Base-by-base conservation (phyloP, 2,329 filamentous ascomycete genomes). In the Dactylonectria estremocensis region DNA sequence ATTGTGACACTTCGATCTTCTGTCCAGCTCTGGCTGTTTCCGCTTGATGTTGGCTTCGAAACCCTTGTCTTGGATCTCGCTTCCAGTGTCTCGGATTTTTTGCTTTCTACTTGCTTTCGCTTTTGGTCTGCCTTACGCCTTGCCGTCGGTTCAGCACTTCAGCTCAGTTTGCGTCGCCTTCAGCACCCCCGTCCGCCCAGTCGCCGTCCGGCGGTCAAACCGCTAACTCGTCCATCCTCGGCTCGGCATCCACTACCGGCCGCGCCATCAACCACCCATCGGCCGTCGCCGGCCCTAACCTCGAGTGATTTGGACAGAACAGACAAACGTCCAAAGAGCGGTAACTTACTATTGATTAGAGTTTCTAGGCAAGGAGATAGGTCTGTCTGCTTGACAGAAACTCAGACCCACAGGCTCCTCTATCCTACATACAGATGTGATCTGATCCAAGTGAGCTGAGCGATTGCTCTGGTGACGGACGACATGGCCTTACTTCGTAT, bases 401-500 rank as follows among this genome's bases (percentile, higher is more conserved):
- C 14, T n/a, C 40, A n/a, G 40, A n/a, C 40, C 40, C 40, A 43
- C 40, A n/a, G 14, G 40, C 40, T 43, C 14, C 16, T n/a, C 7
- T 43, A n/a, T 14, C 16, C 40, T 14, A n/a, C 40, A 43, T 14
- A n/a, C 40, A 43, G 14, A 8, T n/a, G 40, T 43, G 14, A 43
- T 43, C 14, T 43, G 40, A 8, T 43, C 37, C 14, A n/a, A n/a
- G 24, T 28, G 24, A 28, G 24, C 24, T 28, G 24, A 28, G 24
- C 24, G 24, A 28, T 28, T 28, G 24, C 24, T 28, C 24, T 28
- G 7, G 24, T 28, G 24, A 28, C 24, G 24, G n/a, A 52, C 49
- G 28, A 13, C 28, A 53, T 53, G 50, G 28, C 50, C 50, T 37
- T 28, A n/a, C n/a, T n/a, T n/a, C n/a, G n/a, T n/a, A 53, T 37